phyloP scores from a whole-genome alignment of 306 rosid genomes.

The Senna siamea region DNA sequence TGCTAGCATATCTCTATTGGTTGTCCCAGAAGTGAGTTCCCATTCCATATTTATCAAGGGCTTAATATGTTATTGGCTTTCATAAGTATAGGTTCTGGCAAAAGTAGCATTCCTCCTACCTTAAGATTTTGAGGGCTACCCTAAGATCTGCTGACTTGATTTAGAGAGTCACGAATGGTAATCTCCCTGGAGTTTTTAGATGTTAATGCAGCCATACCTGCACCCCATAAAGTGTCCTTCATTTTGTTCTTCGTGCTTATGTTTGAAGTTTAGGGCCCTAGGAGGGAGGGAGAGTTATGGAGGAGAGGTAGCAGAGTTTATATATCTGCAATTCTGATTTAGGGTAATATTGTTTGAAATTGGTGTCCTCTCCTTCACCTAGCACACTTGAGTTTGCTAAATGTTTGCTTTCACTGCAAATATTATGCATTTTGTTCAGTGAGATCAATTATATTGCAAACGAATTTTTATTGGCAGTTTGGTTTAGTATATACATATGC shows the following conservation, averaged over 20 bases:
- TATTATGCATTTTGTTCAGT: slow-evolving; percentile 31
- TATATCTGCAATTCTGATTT: not conserved
- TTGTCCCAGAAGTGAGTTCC: slow-evolving; percentile 87
- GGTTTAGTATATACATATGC: not conserved
- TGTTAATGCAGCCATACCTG: slow-evolving; percentile 5
- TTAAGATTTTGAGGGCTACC: slow-evolving; percentile 21
- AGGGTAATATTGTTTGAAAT: slow-evolving; percentile 15
- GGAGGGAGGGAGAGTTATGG: not conserved
- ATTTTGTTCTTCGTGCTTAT: slow-evolving; percentile 11
- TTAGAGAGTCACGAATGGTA: not conserved
- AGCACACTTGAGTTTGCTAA: slow-evolving; percentile 8
- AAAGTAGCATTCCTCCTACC: not conserved
- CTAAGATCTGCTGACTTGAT: slow-evolving; percentile 21
- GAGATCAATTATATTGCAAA: slow-evolving; percentile 24
- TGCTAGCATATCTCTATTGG: slow-evolving; percentile 85
- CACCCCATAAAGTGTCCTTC: not conserved
- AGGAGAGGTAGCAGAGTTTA: not conserved
- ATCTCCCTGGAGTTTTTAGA: slow-evolving; percentile 19
- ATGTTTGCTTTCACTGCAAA: slow-evolving; percentile 27
- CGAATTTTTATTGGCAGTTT: slow-evolving; percentile 4
- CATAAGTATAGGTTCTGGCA: slow-evolving; percentile 12
- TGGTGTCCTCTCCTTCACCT: slow-evolving; percentile 21
- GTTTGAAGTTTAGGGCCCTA: not conserved
- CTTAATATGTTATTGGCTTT: slow-evolving; percentile 29
- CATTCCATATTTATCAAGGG: slow-evolving; percentile 32